Conservation (phyloP, 805 yeast species). For the Lipomyces japonicus region DNA sequence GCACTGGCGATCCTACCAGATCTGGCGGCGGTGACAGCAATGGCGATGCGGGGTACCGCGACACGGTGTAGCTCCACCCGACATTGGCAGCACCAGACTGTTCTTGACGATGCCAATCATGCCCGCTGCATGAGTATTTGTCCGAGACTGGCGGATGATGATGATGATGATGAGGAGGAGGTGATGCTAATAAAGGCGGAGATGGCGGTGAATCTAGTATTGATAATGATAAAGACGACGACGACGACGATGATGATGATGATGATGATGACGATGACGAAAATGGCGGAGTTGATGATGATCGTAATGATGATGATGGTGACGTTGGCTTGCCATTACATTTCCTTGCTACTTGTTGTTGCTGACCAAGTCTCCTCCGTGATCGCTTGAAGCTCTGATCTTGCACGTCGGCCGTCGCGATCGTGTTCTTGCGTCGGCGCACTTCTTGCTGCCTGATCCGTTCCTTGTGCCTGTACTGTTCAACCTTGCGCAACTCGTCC, state of each 20-base stretch:
- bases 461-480: conserved; percentile 7
- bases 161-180: too few relatives aligned
- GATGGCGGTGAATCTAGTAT: too few relatives aligned
- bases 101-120: too few relatives aligned
- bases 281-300: neutral
- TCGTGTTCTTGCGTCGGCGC: neutral
- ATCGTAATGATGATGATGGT: neutral
- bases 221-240: neutral
- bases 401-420: neutral
- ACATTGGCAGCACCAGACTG: too few relatives aligned
- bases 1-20: too few relatives aligned
- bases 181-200: too few relatives aligned
- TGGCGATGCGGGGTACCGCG: too few relatives aligned
- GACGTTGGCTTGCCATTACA: neutral
- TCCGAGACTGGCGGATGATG: too few relatives aligned
- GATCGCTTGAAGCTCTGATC: neutral
- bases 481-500: conserved; percentile 11
- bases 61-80: too few relatives aligned
- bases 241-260: neutral
- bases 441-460: conserved; percentile 12
- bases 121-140: too few relatives aligned
- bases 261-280: neutral
- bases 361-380: neutral
- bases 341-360: neutral
- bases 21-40: too few relatives aligned